phyloP scores from a whole-genome alignment of 2,329 filamentous ascomycete genomes.

The Nemania sp. region DNA sequence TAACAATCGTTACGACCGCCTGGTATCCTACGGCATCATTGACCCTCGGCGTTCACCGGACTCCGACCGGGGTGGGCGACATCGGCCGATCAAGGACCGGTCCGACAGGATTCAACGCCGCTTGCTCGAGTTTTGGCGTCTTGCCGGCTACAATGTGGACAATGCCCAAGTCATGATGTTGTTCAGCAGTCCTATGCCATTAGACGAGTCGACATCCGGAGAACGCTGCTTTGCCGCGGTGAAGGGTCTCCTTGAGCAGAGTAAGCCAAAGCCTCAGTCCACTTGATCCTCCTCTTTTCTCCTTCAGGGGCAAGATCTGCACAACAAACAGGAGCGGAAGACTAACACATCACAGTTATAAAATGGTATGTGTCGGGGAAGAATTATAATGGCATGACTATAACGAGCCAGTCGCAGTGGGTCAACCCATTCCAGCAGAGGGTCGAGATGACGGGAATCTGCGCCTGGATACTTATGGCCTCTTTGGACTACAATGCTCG shows the following conservation, averaged over 20 bases:
- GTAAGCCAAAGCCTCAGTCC: slow-evolving; percentile 6
- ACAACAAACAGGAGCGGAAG: slow-evolving; percentile 1
- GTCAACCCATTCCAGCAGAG: slow-evolving; percentile 32
- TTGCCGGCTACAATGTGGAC: slow-evolving; percentile 13
- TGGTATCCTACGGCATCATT: slow-evolving; percentile 26
- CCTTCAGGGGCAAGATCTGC: neutral
- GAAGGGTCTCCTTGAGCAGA: slow-evolving; percentile 27
- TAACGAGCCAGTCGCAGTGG: slow-evolving; percentile 29
- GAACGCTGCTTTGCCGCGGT: slow-evolving; percentile 34
- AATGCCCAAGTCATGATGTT: neutral
- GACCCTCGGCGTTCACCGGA: slow-evolving; percentile 30
- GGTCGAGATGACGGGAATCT: slow-evolving; percentile 37
- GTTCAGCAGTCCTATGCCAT: slow-evolving; percentile 28
- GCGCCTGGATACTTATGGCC: slow-evolving; percentile 36
- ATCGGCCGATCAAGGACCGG: slow-evolving; percentile 18
- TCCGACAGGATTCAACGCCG: slow-evolving; percentile 10
- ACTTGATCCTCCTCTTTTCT: neutral
- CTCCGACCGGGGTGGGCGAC: neutral
- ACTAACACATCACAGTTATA: slow-evolving; percentile 9
- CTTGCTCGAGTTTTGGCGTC: slow-evolving; percentile 16
- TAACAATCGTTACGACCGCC: slow-evolving; percentile 10
- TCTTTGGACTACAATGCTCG: slow-evolving; percentile 34
- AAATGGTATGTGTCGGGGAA: slow-evolving; percentile 11
- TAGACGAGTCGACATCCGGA: slow-evolving; percentile 31
- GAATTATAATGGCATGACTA: slow-evolving; percentile 3